phyloP scores from a whole-genome alignment of 2,329 filamentous ascomycete genomes.

The Talaromyces amestolkiae region DNA sequence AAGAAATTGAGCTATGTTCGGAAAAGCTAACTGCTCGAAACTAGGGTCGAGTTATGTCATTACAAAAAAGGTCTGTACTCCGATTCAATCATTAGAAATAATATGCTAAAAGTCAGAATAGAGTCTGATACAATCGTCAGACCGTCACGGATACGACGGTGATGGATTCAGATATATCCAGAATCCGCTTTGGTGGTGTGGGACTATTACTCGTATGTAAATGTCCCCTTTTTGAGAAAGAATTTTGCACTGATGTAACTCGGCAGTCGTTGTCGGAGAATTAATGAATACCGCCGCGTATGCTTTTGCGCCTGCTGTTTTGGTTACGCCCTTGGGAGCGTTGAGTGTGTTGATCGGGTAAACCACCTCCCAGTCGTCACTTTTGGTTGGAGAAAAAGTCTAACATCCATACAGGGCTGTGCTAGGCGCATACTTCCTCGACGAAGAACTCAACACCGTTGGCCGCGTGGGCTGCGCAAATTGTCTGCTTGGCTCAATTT shows the following conservation, averaged over 20 bases:
- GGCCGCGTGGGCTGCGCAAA: conserved; percentile 18
- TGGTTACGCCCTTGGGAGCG: conserved; percentile 17
- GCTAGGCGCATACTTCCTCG: conserved; percentile 17
- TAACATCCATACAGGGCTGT: conserved; percentile 11
- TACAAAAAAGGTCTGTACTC: conserved; percentile 11
- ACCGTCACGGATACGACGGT: conserved; percentile 16
- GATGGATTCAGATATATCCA: conserved; percentile 16
- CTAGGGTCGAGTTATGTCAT: conserved; percentile 19
- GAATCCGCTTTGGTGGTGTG: conserved; percentile 19
- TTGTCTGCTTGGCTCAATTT: conserved; percentile 15
- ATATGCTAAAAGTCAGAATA: background rate
- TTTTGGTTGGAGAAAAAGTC: background rate
- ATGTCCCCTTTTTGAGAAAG: background rate
- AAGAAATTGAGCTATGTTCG: background rate
- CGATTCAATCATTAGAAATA: background rate
- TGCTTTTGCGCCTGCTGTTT: conserved; percentile 18
- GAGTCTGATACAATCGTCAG: conserved; percentile 18
- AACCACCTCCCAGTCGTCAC: background rate
- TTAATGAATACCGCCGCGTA: conserved; percentile 19
- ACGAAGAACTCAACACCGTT: conserved; percentile 16
- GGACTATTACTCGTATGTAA: conserved; percentile 17
- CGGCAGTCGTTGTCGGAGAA: conserved; percentile 15
- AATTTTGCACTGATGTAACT: background rate
- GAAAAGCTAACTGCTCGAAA: background rate
- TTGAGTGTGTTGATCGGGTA: conserved; percentile 20